A percentile compares a stretch with the other conserved stretches of the same genome.
phyloP scores from a whole-genome alignment of 805 yeast species.

The Cyberlindnera euphorbiiphila region DNA sequence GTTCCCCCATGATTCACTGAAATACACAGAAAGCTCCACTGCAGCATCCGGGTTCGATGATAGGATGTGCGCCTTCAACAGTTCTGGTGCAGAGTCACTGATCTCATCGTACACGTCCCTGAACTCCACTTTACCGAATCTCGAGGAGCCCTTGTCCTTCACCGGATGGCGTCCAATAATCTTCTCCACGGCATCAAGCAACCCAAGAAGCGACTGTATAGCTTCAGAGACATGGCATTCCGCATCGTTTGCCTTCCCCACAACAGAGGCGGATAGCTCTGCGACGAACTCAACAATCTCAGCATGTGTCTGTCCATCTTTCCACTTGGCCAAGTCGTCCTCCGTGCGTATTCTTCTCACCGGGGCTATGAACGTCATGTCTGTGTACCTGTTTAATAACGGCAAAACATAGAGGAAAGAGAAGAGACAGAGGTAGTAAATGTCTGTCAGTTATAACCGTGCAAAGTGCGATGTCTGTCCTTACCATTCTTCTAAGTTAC shows the following conservation, averaged over 20 bases:
- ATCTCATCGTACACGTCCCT: conserved; percentile 75
- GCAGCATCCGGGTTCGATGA: conserved; percentile 15
- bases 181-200: conserved; percentile 43
- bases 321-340: conserved; percentile 64
- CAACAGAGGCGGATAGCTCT: conserved; percentile 58
- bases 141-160: conserved; percentile 55
- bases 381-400: too few species aligned
- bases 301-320: conserved; percentile 43
- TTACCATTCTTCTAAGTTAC: conserved; percentile 3
- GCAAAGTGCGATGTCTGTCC: too few species aligned
- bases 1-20: conserved; percentile 79
- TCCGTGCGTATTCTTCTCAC: conserved; percentile 47
- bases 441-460: too few species aligned
- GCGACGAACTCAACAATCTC: conserved; percentile 52
- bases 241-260: conserved; percentile 53
- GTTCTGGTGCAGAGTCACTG: conserved; percentile 24
- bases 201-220: conserved; percentile 32
- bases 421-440: too few species aligned
- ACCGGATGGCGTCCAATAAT: conserved; percentile 64
- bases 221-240: conserved; percentile 36
- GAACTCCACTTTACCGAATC: conserved; percentile 93
- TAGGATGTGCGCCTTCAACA: conserved; percentile 14
- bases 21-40: conserved; percentile 51
- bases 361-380: conserved; percentile 22
- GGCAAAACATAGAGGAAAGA: not conserved